Evolutionary conservation across 441 rosid genomes (phyloP), one percentile per base, ranked within the genome.

Genomic region (Adansonia gregorii): DNA sequence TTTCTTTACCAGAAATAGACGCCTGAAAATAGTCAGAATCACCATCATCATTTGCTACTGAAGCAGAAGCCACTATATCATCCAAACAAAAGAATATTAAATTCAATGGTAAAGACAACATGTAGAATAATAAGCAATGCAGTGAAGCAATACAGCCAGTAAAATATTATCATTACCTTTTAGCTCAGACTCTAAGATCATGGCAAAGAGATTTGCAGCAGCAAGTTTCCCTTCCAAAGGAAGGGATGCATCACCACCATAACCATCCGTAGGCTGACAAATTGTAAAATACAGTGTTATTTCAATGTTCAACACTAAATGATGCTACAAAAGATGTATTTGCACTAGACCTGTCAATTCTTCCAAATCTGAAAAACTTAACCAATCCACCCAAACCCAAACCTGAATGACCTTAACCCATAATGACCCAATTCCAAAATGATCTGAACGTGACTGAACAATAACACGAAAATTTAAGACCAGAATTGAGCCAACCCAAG

Each of bases 171-270:
- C 31, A 52, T 79, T 77, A 96, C 99, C 93, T 87, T 87, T 93
- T 68, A 96, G 82, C 82, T 96, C 99, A 78, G 94, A 89, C 80
- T 91, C 98, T 72, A 84, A 88, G 80, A 96, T 96, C 82, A 90
- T 80, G 66, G 92, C 75, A 87, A 96, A 96, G 78, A 96, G 86
- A 79, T 76, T 86, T 80, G 96, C 94, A 19, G 97, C 94, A 80
- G 96, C 97, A 80, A 83, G 85, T 79, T 86, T 86, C 78, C 97
- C 99, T 76, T 93, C 99, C 24, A 86, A 88, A 81, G 97, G 98
- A 84, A 96, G 89, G 79, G 85, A 79, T 72, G 85, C 75, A 76
- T 85, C 89, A 66, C 88, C 90, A 70, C 86, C 89, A 58, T 79
- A 82, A 82, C 84, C 85, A 86, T 89, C 89, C 86, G 84, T 75